These are phyloP conservation scores for Fomitopsis palustris DNA, from an alignment of 1,284 basidiomycete genomes.

Conservation along the genomic window DNA sequence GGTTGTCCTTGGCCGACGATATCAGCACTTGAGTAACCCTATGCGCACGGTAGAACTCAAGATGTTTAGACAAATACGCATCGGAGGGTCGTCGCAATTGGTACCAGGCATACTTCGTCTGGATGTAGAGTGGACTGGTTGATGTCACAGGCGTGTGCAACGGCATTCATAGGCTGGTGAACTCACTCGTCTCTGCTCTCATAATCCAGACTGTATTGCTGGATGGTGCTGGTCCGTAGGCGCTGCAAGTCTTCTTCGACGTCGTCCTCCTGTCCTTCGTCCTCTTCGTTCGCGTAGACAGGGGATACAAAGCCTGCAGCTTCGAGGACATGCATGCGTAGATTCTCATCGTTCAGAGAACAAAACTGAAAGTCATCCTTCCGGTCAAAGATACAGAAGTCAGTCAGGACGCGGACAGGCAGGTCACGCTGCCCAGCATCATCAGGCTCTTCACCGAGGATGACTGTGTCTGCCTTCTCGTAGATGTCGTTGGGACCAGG, in stretches of 20 bases:
- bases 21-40: conserved; percentile 43
- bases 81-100: conserved; percentile 45
- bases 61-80: conserved; percentile 42
- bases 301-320: conserved; percentile 36
- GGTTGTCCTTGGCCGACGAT: conserved; percentile 18
- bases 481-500: conserved; percentile 26
- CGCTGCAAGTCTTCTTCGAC: conserved; percentile 27
- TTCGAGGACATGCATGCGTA: conserved; percentile 16
- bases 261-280: conserved; percentile 40
- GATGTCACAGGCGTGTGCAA: background rate
- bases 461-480: conserved; percentile 27
- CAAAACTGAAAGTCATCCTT: conserved; percentile 22
- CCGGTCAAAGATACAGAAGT: conserved; percentile 40
- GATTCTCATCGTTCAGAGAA: conserved; percentile 22
- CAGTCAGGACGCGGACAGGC: conserved; percentile 34
- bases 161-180: background rate
- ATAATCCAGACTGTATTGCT: conserved; percentile 34
- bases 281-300: conserved; percentile 37
- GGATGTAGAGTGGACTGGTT: conserved; percentile 54
- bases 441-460: conserved; percentile 32
- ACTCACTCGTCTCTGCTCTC: conserved; percentile 35
- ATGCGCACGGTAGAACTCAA: conserved; percentile 46
- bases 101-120: conserved; percentile 61
- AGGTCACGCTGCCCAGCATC: conserved; percentile 22
- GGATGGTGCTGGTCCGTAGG: conserved; percentile 34